These are phyloP conservation scores for Phytophthora sp. DNA, from an alignment of 352 stramenopile genomes.

Conservation along the genomic window DNA sequence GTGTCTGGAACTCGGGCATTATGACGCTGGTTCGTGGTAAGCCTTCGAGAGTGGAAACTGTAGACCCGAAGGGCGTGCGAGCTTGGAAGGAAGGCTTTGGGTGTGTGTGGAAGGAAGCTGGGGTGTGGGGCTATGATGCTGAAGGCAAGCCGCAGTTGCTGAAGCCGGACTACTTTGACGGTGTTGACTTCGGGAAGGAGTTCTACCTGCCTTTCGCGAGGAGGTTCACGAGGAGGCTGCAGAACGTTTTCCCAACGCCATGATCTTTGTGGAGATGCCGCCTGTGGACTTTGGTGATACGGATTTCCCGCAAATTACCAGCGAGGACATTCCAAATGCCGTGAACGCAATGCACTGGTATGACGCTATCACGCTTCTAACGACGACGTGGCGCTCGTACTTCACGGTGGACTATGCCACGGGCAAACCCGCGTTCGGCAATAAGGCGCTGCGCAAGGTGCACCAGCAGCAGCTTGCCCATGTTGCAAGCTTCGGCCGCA, in stretches of 20 bases:
- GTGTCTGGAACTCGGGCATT: slow-evolving; percentile 65
- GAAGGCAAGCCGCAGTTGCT: slow-evolving; percentile 50
- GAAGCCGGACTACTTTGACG: slow-evolving; percentile 64
- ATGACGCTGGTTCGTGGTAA: slow-evolving; percentile 59
- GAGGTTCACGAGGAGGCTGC: slow-evolving; percentile 56
- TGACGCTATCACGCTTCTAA: slow-evolving; percentile 85
- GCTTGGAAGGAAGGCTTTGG: slow-evolving; percentile 65
- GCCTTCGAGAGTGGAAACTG: slow-evolving; percentile 40
- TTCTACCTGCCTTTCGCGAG: slow-evolving; percentile 79
- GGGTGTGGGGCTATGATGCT: slow-evolving; percentile 59
- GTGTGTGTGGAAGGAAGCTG: slow-evolving; percentile 81
- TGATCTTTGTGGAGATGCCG: slow-evolving; percentile 84
- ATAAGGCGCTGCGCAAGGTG: slow-evolving; percentile 48
- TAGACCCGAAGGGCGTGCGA: slow-evolving; percentile 56
- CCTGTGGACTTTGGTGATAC: slow-evolving; percentile 61
- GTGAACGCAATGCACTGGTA: slow-evolving; percentile 92
- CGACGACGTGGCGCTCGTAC: slow-evolving; percentile 65
- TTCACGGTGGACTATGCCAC: slow-evolving; percentile 71
- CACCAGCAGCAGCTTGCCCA: slow-evolving; percentile 64
- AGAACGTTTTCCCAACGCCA: slow-evolving; percentile 48
- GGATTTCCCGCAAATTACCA: slow-evolving; percentile 62
- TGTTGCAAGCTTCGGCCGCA: slow-evolving; percentile 50
- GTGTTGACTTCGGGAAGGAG: slow-evolving; percentile 68
- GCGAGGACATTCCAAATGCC: slow-evolving; percentile 49
- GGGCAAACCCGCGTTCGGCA: slow-evolving; percentile 65